Evolutionary conservation across 768 basidiomycete genomes (phyloP), one percentile per base, ranked within the genome.

Genomic region (Boletus pseudo-olivaceus): DNA sequence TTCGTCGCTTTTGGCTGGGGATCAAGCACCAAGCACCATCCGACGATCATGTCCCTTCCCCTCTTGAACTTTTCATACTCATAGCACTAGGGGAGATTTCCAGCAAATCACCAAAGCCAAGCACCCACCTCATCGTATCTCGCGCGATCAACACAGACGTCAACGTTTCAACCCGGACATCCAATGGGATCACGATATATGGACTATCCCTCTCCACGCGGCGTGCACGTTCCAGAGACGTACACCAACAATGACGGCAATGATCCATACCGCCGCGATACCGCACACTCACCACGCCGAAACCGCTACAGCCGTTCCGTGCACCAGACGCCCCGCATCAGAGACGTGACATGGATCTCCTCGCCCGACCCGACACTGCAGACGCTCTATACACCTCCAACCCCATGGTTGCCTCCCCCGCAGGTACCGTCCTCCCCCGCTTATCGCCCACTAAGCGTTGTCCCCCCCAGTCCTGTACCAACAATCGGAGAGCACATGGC

Each of bases 401-500:
- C 53, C 2, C 62, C 51, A 0, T 55, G 57, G 55, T 4, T 42
- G 5, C 50, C 52, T 44, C 30, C 54, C 33, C 32, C 37, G 1
- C 54, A 42, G 7, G 43, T 15, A 8, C 58, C 59, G 2, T 55
- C 58, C 20, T 45, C 65, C 5, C 57, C 65, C 7, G 32, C n/a
- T 10, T 54, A 49, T 26, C 50, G 61, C 17, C 56, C 61, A 8
- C 57, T 57, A 17, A 56, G 51, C 39, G 9, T 19, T 32, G 42
- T 43, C 15, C 54, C 57, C 4, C 53, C 67, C 10, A 69, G 68
- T n/a, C 67, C 59, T 2, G 59, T 52, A 14, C 54, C 57, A 7
- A 61, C 69, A 3, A 64, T 69, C n/a, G 68, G 65, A 20, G 68
- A 69, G 40, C 69, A 63, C 34, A 69, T 69, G 68, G 41, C 29